These are phyloP conservation scores for Penicillium fimorum DNA, from an alignment of 495 filamentous ascomycete genomes.

Conservation along the genomic window DNA sequence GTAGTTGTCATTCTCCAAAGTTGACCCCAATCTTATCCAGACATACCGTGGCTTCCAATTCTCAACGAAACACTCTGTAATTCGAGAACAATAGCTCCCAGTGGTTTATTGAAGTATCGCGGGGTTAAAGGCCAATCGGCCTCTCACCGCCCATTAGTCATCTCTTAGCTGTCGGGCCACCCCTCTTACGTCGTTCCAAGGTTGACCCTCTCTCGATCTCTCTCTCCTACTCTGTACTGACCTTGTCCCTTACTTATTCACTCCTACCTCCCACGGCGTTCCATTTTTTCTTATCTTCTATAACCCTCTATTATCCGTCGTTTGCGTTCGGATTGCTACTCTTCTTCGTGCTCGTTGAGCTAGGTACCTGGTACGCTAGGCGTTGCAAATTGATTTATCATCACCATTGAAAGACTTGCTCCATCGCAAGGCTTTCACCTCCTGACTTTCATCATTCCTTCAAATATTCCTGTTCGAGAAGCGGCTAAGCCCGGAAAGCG, in stretches of 20 bases:
- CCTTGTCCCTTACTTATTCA: slow-evolving; percentile 15
- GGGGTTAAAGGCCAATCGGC: slow-evolving; percentile 15
- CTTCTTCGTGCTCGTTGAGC: slow-evolving; percentile 20
- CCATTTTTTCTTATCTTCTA: slow-evolving; percentile 15
- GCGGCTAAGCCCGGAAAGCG: slow-evolving; percentile 76
- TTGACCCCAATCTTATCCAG: not conserved
- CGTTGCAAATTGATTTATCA: slow-evolving; percentile 31
- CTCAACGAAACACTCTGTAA: not conserved
- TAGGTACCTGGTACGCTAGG: slow-evolving; percentile 38
- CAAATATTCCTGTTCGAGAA: slow-evolving; percentile 53
- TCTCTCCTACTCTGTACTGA: slow-evolving; percentile 15
- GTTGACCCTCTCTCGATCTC: slow-evolving; percentile 14
- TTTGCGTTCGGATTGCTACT: slow-evolving; percentile 16
- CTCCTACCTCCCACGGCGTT: slow-evolving; percentile 9
- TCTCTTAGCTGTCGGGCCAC: slow-evolving; percentile 8
- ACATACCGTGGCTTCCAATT: not conserved
- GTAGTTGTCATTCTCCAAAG: not conserved
- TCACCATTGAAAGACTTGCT: slow-evolving; percentile 52
- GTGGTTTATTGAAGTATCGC: slow-evolving; percentile 4
- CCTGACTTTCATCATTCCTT: slow-evolving; percentile 52
- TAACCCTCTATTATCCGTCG: slow-evolving; percentile 16
- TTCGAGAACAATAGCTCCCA: not conserved
- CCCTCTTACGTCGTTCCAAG: slow-evolving; percentile 50
- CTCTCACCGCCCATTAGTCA: slow-evolving; percentile 14
- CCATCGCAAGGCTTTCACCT: slow-evolving; percentile 49